A percentile compares a stretch with the other conserved stretches of the same genome.
Evolutionary conservation across 73 alveolate genomes (phyloP).

Genomic region (Paramecium sonneborni): DNA sequence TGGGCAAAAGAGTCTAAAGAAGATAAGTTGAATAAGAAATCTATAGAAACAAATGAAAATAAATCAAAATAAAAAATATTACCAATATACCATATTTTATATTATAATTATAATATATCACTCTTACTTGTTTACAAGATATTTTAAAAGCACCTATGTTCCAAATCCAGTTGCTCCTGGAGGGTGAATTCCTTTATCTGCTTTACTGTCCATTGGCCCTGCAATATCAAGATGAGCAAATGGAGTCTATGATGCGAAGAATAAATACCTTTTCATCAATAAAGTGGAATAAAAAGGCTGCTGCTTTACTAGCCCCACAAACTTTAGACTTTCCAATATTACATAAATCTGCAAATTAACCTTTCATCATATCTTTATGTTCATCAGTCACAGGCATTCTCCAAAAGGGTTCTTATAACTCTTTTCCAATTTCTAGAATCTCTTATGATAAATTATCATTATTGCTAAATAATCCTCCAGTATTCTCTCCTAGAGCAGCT

Average conservation of each 20-base stretch:
- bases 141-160: slow-evolving; percentile 67
- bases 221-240: slow-evolving; percentile 97
- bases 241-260: slow-evolving; percentile 29
- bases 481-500: slow-evolving; percentile 86
- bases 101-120: not conserved
- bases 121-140: slow-evolving; percentile 1
- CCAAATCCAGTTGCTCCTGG: slow-evolving; percentile 84
- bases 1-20: slow-evolving; percentile 43
- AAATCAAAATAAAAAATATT: not conserved
- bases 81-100: not conserved
- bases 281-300: slow-evolving; percentile 83
- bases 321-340: slow-evolving; percentile 75
- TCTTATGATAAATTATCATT: slow-evolving; percentile 70
- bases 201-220: slow-evolving; percentile 83
- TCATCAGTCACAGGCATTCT: slow-evolving; percentile 83
- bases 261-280: slow-evolving; percentile 72
- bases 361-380: slow-evolving; percentile 81
- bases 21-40: slow-evolving; percentile 41
- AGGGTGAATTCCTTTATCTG: slow-evolving; percentile 61
- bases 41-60: slow-evolving; percentile 40
- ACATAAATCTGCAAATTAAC: slow-evolving; percentile 61
- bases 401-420: slow-evolving; percentile 78
- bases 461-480: slow-evolving; percentile 80
- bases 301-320: slow-evolving; percentile 89
- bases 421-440: slow-evolving; percentile 72